phyloP scores from a whole-genome alignment of 805 yeast genomes.

The Saturnispora dispora region DNA sequence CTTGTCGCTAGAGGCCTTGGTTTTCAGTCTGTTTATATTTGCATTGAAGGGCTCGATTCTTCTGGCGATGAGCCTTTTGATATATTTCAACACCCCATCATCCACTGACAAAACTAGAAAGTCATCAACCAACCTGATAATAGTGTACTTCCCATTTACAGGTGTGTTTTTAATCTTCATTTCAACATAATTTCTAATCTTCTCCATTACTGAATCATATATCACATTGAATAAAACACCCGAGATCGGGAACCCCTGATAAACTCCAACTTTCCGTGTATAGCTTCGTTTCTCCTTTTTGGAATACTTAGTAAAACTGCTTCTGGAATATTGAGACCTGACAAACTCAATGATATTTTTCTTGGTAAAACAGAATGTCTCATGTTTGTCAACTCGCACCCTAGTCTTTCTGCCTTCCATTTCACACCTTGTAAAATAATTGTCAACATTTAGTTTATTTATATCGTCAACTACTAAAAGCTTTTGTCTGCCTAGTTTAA shows the following conservation, averaged over 20 bases:
- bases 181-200: conserved; percentile 14
- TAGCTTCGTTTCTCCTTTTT: conserved; percentile 23
- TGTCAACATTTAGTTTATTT: conserved; percentile 4
- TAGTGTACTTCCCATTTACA: conserved; percentile 20
- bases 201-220: conserved; percentile 50
- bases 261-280: conserved; percentile 58
- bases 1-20: conserved; percentile 16
- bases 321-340: conserved; percentile 42
- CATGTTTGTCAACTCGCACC: conserved; percentile 10
- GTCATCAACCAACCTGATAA: conserved; percentile 76
- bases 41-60: conserved; percentile 39
- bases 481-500: neutral
- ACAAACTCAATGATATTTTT: conserved; percentile 38
- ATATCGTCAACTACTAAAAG: conserved; percentile 10
- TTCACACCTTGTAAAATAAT: neutral
- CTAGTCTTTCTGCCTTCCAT: neutral
- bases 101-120: conserved; percentile 59
- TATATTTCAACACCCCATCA: conserved; percentile 22
- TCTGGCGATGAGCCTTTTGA: conserved; percentile 23
- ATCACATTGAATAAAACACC: conserved; percentile 65
- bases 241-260: conserved; percentile 79
- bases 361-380: conserved; percentile 27
- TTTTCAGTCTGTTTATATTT: conserved; percentile 32
- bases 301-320: conserved; percentile 33
- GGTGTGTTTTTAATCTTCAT: neutral